phyloP scores from a whole-genome alignment of 768 basidiomycete genomes.

The Kwoniella heveanensis region DNA sequence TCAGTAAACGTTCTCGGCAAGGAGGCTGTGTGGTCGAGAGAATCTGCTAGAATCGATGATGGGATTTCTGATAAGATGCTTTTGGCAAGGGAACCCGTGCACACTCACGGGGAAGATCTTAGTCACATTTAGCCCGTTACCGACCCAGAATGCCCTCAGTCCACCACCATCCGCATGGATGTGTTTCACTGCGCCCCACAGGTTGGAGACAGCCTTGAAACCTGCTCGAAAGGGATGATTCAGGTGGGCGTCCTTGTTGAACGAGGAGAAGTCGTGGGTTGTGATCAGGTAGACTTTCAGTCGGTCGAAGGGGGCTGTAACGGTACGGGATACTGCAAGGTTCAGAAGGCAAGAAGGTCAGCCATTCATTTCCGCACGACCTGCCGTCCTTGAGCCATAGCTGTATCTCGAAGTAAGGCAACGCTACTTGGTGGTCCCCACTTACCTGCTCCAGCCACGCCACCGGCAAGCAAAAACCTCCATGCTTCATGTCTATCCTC shows the following conservation, averaged over 20 bases:
- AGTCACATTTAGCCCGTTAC: conserved; percentile 79
- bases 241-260: conserved; percentile 20
- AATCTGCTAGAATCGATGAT: too few species aligned
- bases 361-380: too few species aligned
- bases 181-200: conserved; percentile 70
- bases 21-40: too few species aligned
- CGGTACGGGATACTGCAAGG: conserved; percentile 80
- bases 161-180: conserved; percentile 86
- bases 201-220: conserved; percentile 57
- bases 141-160: conserved; percentile 93
- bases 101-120: conserved; percentile 79
- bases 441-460: conserved; percentile 89
- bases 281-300: conserved; percentile 96
- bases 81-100: too few species aligned
- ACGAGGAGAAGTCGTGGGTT: conserved; percentile 26
- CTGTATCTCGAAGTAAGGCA: too few species aligned
- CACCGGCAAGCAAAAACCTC: conserved; percentile 90
- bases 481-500: conserved; percentile 61
- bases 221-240: conserved; percentile 34
- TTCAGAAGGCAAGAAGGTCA: too few species aligned
- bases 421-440: too few species aligned
- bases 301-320: conserved; percentile 96
- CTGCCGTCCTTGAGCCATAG: too few species aligned
- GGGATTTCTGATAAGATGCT: too few species aligned
- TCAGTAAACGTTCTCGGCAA: conserved; percentile 7